Evolutionary conservation across 2,329 filamentous ascomycete genomes (phyloP).

Genomic region (Diplodia seriata): DNA sequence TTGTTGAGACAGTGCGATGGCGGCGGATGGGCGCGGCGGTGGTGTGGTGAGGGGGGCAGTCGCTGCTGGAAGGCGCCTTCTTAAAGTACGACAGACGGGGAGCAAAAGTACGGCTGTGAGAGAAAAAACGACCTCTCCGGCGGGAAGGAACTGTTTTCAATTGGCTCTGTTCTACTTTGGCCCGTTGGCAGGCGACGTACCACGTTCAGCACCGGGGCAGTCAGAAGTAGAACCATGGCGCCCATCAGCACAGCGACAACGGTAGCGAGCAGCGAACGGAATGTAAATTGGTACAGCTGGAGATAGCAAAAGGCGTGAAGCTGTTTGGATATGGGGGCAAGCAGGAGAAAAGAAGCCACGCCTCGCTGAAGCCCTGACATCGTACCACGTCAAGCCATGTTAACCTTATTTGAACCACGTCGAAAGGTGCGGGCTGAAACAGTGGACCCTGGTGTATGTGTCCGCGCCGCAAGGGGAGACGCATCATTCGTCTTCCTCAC

Average conservation of each 20-base stretch:
- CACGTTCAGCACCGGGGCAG: not conserved
- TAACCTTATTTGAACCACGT: conserved; percentile 22
- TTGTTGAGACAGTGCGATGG: not conserved
- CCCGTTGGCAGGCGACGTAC: conserved; percentile 6
- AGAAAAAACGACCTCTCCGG: conserved; percentile 6
- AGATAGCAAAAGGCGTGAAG: not conserved
- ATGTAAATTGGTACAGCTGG: not conserved
- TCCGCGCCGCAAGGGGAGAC: not conserved
- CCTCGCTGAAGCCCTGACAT: conserved; percentile 7
- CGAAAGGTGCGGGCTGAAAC: not conserved
- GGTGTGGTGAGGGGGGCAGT: not conserved
- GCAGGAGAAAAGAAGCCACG: conserved; percentile 3
- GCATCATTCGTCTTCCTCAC: conserved; percentile 55
- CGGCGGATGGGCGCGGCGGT: not conserved
- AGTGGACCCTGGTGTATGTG: not conserved
- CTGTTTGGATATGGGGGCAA: conserved; percentile 7
- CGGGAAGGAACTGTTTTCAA: conserved; percentile 11
- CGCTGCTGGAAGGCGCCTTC: not conserved
- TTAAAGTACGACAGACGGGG: conserved; percentile 4
- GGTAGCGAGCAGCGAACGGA: not conserved
- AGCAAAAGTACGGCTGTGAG: conserved; percentile 3
- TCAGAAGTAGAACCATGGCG: not conserved
- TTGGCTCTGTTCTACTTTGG: conserved; percentile 4
- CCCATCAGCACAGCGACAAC: not conserved
- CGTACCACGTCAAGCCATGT: conserved; percentile 16